phyloP scores from a whole-genome alignment of 306 rosid genomes.

The Ammopiptanthus mongolicus region DNA sequence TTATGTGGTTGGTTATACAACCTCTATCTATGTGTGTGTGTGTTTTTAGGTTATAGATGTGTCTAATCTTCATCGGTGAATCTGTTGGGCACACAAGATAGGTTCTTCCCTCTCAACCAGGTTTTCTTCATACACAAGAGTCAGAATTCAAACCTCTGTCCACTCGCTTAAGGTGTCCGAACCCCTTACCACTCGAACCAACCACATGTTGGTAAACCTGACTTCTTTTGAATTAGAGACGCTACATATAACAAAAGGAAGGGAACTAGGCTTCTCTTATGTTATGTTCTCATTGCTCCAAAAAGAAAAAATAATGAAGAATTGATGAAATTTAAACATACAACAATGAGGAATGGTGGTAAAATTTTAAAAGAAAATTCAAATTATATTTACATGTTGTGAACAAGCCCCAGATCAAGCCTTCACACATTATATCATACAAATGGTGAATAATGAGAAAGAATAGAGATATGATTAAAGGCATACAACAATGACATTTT shows the following conservation, averaged over 20 bases:
- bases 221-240: no score
- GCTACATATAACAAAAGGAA: neutral
- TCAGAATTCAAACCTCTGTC: no score
- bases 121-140: no score
- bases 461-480: neutral
- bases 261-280: neutral
- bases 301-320: neutral
- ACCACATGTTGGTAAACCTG: no score
- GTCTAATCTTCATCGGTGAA: no score
- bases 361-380: neutral
- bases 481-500: neutral
- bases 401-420: neutral
- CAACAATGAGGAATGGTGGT: no score
- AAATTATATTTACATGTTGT: slow-evolving; percentile 11
- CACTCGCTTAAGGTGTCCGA: no score
- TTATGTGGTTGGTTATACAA: neutral
- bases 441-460: neutral
- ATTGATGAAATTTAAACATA: neutral
- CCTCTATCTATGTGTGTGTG: no score
- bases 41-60: no score
- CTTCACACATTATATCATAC: neutral
- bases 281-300: neutral
- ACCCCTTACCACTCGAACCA: no score
- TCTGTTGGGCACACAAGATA: no score
- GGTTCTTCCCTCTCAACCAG: no score